A percentile compares a stretch with the other conserved stretches of the same genome.
Conservation (phyloP, 371 early-diverging fungal species). For the Mucor lusitanicus region DNA sequence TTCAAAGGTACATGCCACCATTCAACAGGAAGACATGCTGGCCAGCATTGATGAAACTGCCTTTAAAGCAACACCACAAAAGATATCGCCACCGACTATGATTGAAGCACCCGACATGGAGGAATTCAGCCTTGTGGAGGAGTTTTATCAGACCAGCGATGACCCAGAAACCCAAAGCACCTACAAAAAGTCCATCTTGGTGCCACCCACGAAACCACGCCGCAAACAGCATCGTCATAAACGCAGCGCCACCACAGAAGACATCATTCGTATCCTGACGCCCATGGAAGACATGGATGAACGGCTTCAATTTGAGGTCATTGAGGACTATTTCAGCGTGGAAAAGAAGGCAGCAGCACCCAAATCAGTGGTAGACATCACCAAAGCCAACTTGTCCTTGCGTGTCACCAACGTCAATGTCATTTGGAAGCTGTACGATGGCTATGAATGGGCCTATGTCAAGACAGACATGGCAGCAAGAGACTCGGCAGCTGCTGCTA, state of each 20-base stretch:
- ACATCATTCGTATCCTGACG: conserved; percentile 10
- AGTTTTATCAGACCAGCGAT: conserved; percentile 33
- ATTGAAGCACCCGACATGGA: conserved; percentile 23
- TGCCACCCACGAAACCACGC: conserved; percentile 33
- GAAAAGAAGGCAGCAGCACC: conserved; percentile 26
- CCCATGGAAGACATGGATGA: conserved; percentile 19
- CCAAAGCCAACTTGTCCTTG: conserved; percentile 44
- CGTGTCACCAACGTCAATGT: conserved; percentile 62
- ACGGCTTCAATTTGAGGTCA: conserved; percentile 37
- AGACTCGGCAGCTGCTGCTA: neutral
- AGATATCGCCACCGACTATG: conserved; percentile 16
- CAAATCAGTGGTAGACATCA: conserved; percentile 27
- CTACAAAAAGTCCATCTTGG: neutral
- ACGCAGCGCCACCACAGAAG: conserved; percentile 11
- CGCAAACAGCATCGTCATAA: conserved; percentile 20
- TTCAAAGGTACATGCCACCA: conserved; percentile 3
- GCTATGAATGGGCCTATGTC: conserved; percentile 55
- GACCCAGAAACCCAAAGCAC: neutral
- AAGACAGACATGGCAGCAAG: conserved; percentile 17
- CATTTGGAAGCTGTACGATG: conserved; percentile 66
- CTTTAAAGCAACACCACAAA: conserved; percentile 28
- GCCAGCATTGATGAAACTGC: conserved; percentile 66
- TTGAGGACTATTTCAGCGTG: conserved; percentile 65
- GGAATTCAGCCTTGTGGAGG: conserved; percentile 55
- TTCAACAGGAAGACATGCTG: conserved; percentile 33